phyloP scores from a whole-genome alignment of 345 rosid species.

The Melaleuca quinquenervia region DNA sequence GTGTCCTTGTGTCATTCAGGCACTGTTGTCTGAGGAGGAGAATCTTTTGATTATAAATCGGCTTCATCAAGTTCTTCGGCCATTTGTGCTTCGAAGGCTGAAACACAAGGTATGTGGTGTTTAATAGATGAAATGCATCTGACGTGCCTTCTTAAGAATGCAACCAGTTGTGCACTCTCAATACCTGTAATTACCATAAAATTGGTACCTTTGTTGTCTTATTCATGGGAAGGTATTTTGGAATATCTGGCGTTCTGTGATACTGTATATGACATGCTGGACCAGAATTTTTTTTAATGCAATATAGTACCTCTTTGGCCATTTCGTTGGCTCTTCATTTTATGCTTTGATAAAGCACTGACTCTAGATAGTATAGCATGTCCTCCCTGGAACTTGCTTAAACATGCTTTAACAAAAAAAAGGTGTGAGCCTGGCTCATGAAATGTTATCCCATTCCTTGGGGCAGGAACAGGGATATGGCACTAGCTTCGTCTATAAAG shows the following conservation, averaged over 20 bases:
- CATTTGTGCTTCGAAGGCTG: conserved; percentile 85
- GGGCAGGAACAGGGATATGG: neutral
- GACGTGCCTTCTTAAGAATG: neutral
- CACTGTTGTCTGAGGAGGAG: conserved; percentile 88
- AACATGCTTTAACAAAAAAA: neutral
- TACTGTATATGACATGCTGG: neutral
- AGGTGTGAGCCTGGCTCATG: neutral
- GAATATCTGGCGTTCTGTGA: neutral
- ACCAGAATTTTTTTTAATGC: neutral
- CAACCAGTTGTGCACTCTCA: neutral
- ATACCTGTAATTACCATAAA: neutral
- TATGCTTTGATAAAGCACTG: neutral
- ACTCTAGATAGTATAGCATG: neutral
- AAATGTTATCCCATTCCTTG: neutral
- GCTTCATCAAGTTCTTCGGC: conserved; percentile 92
- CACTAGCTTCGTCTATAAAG: neutral
- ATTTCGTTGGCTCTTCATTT: neutral
- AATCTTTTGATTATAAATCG: conserved; percentile 85
- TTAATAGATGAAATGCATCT: neutral
- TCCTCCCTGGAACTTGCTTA: neutral
- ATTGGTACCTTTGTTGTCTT: neutral
- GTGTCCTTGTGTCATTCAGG: conserved; percentile 23
- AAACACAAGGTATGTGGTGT: conserved; percentile 67
- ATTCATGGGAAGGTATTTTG: neutral
- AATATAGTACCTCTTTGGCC: neutral